Conservation (phyloP, 345 rosid species). For the Camelina sativa region DNA sequence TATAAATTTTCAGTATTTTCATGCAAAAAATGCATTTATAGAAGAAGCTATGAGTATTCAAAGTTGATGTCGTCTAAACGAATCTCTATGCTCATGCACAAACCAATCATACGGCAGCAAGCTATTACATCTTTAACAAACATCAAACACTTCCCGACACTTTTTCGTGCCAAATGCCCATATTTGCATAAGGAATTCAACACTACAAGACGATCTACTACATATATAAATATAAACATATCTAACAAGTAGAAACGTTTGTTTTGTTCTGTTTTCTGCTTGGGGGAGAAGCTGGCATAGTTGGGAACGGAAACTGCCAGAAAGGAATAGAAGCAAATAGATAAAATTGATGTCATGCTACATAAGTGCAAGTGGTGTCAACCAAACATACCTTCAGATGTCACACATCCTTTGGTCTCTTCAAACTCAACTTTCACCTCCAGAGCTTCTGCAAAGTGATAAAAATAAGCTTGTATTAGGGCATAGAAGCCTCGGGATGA, state of each 20-base stretch:
- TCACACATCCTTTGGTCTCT: conserved; percentile 54
- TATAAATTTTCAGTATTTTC: conserved; percentile 24
- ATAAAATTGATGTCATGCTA: conserved; percentile 27
- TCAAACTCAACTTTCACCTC: conserved; percentile 61
- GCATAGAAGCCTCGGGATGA: conserved; percentile 22
- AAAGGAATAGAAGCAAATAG: conserved; percentile 25
- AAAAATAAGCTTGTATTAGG: conserved; percentile 31
- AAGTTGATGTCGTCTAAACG: conserved; percentile 23
- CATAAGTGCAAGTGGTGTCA: conserved; percentile 33
- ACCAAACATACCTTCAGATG: conserved; percentile 61
- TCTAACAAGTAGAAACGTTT: conserved; percentile 11
- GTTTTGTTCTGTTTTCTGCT: conserved; percentile 10
- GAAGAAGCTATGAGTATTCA: conserved; percentile 29
- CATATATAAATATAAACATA: conserved; percentile 13
- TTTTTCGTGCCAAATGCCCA: conserved; percentile 12
- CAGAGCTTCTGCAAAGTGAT: conserved; percentile 66
- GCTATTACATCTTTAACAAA: conserved; percentile 21
- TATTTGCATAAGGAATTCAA: conserved; percentile 5
- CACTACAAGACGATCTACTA: background rate
- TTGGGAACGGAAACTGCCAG: conserved; percentile 27
- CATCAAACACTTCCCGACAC: conserved; percentile 13
- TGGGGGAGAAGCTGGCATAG: conserved; percentile 16
- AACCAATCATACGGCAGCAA: conserved; percentile 23
- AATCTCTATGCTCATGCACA: conserved; percentile 35
- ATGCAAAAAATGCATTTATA: conserved; percentile 33